Evolutionary conservation across 306 rosid species (phyloP).

Genomic region (Acacia confusa): DNA sequence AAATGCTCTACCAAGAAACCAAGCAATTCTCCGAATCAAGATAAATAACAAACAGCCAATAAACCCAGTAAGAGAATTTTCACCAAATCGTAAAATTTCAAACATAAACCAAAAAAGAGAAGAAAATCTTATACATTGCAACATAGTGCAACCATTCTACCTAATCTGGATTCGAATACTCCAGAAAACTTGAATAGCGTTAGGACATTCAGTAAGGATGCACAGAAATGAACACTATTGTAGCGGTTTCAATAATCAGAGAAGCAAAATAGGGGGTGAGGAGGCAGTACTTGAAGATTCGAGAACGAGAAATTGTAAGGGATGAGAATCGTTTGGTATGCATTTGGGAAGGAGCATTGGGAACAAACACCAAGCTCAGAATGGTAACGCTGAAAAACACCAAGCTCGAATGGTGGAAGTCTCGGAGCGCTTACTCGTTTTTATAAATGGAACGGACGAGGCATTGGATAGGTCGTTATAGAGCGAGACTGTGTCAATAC

Average conservation of each 20-base stretch:
- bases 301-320: too few species aligned
- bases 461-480: background rate
- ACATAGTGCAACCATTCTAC: background rate
- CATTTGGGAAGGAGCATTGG: background rate
- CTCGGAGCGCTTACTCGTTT: background rate
- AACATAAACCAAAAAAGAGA: background rate
- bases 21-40: background rate
- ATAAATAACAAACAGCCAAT: background rate
- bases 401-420: background rate
- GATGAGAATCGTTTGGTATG: background rate
- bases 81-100: slow-evolving; percentile 1
- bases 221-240: background rate
- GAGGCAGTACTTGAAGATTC: slow-evolving; percentile 37
- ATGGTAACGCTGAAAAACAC: background rate
- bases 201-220: background rate
- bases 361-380: background rate
- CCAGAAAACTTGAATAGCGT: background rate
- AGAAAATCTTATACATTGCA: background rate
- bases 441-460: background rate
- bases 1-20: background rate
- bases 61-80: background rate
- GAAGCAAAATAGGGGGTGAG: too few species aligned
- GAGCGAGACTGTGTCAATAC: background rate
- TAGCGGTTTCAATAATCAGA: background rate
- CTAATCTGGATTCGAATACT: background rate